These are phyloP conservation scores for Cinnamomum micranthum DNA, from an alignment of 164 flowering plant species.

Conservation along the genomic window DNA sequence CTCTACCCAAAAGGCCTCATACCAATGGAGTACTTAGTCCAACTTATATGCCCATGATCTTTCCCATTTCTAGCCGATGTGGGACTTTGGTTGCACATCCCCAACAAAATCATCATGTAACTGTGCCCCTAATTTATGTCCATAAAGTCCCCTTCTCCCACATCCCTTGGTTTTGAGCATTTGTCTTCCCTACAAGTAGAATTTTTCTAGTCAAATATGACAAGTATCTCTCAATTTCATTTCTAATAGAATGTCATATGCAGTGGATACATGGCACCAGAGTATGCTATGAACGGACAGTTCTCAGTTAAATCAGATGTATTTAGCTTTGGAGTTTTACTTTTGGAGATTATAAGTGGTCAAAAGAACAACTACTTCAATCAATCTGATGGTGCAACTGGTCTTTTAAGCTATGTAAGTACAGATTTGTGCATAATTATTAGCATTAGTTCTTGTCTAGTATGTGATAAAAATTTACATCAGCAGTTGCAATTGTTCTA, in stretches of 20 bases:
- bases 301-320: slow-evolving; percentile 8
- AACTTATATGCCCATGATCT: no score
- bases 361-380: slow-evolving; percentile 1
- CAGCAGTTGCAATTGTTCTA: no score
- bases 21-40: no score
- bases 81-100: no score
- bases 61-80: no score
- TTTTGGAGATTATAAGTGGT: slow-evolving; percentile 14
- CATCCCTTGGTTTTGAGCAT: not conserved
- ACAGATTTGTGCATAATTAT: not conserved
- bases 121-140: no score
- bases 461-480: no score
- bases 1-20: no score
- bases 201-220: not conserved
- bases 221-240: not conserved
- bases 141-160: not conserved
- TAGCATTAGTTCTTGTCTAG: not conserved
- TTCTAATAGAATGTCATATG: not conserved
- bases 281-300: slow-evolving; percentile 5
- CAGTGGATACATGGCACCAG: slow-evolving; percentile 29
- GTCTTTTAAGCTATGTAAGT: slow-evolving; percentile 3
- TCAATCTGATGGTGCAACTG: not conserved
- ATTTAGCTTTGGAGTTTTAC: slow-evolving; percentile 15
- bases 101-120: no score
- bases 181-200: not conserved